These are phyloP conservation scores for Trifolium pratense DNA, from an alignment of 306 rosid genomes.

Conservation along the genomic window DNA sequence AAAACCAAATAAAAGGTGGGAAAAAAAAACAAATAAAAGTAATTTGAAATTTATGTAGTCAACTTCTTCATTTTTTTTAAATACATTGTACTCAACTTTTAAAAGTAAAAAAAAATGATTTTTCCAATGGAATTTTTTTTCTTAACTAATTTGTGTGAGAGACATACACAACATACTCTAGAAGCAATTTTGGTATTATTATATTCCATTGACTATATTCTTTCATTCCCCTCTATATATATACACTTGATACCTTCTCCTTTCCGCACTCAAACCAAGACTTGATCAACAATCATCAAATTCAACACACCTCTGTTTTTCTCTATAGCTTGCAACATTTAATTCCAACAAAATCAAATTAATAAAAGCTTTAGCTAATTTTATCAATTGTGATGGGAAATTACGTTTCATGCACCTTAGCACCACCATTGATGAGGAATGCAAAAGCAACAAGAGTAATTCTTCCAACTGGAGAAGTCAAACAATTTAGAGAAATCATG, in stretches of 20 bases:
- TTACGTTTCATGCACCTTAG: constrained; percentile 72
- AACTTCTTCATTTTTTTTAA: too few species aligned
- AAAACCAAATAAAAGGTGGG: too few species aligned
- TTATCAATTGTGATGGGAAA: constrained; percentile 62
- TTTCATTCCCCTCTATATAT: background rate
- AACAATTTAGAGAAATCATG: constrained; percentile 56
- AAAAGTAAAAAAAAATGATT: too few species aligned
- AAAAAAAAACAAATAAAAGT: too few species aligned
- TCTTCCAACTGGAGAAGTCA: constrained; percentile 77
- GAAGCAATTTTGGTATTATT: too few species aligned
- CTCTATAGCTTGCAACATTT: background rate
- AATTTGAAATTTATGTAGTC: too few species aligned
- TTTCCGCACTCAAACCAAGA: background rate
- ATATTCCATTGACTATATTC: background rate
- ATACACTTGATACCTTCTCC: background rate
- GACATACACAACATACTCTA: too few species aligned
- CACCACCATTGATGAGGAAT: constrained; percentile 67
- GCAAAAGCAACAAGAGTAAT: constrained; percentile 66
- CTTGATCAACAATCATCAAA: background rate
- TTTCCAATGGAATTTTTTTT: too few species aligned
- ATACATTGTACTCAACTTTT: too few species aligned
- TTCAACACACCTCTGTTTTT: background rate
- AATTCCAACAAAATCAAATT: background rate
- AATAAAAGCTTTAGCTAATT: background rate
- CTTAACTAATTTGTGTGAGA: too few species aligned